Percentiles rank a stretch among this genome's conserved stretches.
phyloP scores from a whole-genome alignment of 768 basidiomycete species.

The Leccinum disarticulatum region DNA sequence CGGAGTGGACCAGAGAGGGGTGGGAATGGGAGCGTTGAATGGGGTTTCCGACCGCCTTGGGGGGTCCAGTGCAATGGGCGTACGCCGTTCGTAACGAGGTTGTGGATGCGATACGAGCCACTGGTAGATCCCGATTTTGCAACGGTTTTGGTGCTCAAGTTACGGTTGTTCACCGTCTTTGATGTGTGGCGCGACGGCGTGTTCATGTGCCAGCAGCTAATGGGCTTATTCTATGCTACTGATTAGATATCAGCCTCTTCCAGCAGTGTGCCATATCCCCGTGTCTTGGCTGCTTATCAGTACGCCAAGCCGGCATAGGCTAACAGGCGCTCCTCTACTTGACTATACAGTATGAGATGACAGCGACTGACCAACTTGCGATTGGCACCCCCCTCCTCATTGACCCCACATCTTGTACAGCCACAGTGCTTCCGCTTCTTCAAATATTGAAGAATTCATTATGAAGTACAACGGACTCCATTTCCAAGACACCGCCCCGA shows the following conservation, averaged over 20 bases:
- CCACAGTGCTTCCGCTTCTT: too few species aligned
- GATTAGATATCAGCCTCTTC: background rate
- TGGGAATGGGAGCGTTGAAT: constrained; percentile 58
- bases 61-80: background rate
- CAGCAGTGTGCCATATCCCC: background rate
- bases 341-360: background rate
- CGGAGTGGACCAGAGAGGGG: constrained; percentile 80
- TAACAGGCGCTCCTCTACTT: background rate
- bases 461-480: background rate
- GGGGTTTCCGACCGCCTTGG: background rate
- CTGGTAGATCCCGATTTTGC: background rate
- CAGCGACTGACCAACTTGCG: background rate
- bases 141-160: background rate
- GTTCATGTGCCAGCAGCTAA: background rate
- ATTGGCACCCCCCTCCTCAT: background rate
- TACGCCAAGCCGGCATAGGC: background rate
- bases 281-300: background rate
- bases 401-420: background rate
- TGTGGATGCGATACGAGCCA: background rate
- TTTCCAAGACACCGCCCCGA: background rate
- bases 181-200: background rate
- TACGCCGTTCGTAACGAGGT: background rate
- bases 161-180: background rate
- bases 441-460: too few species aligned
- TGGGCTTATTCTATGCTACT: background rate